Conservation (phyloP, 169 alveolate genomes). For the Eimeria brunetti region DNA sequence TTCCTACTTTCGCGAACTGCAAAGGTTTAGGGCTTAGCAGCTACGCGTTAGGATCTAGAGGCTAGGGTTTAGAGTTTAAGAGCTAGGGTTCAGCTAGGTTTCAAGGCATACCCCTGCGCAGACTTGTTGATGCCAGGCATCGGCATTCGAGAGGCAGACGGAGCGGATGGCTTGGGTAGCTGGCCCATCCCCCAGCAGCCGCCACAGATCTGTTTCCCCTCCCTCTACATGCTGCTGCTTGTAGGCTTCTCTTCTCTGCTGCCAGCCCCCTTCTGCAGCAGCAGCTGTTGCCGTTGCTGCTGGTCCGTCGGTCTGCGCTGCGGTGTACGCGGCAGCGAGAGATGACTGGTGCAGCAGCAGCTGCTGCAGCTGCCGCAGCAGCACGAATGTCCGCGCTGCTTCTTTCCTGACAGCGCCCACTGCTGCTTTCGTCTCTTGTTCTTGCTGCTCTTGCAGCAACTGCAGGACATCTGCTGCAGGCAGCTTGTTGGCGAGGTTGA, state of each 20-base stretch:
- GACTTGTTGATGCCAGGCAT: conserved; percentile 29
- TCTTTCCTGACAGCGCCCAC: neutral
- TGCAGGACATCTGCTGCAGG: conserved; percentile 42
- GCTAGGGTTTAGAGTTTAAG: neutral
- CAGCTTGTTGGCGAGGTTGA: conserved; percentile 21
- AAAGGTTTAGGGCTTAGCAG: neutral
- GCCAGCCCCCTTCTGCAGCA: conserved; percentile 56
- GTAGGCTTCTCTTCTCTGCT: conserved; percentile 11
- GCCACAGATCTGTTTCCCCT: conserved; percentile 25
- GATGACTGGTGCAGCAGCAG: conserved; percentile 48
- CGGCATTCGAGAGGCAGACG: conserved; percentile 20
- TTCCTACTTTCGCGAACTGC: neutral
- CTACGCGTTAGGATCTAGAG: neutral
- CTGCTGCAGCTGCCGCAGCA: conserved; percentile 68
- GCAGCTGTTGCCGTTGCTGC: conserved; percentile 39
- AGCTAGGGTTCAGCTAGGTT: neutral
- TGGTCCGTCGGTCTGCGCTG: neutral
- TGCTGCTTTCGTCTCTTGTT: conserved; percentile 28
- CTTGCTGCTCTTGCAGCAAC: conserved; percentile 38
- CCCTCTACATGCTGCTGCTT: neutral
- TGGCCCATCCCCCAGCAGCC: conserved; percentile 19
- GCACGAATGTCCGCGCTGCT: conserved; percentile 64
- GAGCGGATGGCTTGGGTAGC: neutral
- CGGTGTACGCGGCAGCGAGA: conserved; percentile 30
- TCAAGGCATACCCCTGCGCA: conserved; percentile 1